Conservation (phyloP, 305 asterid species). For the Petunia hybrid region DNA sequence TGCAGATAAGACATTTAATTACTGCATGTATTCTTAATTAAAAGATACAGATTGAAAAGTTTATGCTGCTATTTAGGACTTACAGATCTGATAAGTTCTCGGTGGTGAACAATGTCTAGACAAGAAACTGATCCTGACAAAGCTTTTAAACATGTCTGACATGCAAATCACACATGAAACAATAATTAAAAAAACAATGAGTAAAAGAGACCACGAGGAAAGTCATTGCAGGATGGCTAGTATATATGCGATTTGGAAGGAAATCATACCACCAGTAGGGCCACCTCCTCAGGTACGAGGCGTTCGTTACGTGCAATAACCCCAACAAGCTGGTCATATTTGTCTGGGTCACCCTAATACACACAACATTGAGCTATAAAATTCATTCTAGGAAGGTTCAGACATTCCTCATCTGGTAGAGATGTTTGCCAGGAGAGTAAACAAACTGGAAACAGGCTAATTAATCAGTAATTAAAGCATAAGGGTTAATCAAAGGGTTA, state of each 20-base stretch:
- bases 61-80: slow-evolving; percentile 42
- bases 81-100: slow-evolving; percentile 71
- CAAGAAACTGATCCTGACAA: slow-evolving; percentile 78
- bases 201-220: not conserved
- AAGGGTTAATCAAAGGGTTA: not conserved
- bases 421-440: not conserved
- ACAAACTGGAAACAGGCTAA: not conserved
- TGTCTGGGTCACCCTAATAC: slow-evolving; percentile 64
- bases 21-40: not conserved
- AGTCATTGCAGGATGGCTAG: not conserved
- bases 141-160: slow-evolving; percentile 90
- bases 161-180: slow-evolving; percentile 22
- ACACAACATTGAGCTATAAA: slow-evolving; percentile 17
- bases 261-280: slow-evolving; percentile 80
- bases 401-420: not conserved
- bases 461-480: not conserved
- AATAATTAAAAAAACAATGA: slow-evolving; percentile 22
- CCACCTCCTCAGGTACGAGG: slow-evolving; percentile 68
- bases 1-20: not conserved
- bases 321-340: slow-evolving; percentile 65
- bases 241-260: slow-evolving; percentile 2
- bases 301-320: slow-evolving; percentile 55
- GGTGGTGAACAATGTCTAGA: slow-evolving; percentile 70
- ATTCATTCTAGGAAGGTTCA: not conserved
- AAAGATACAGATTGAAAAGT: not conserved